These are phyloP conservation scores for Tolypocladium tundrense DNA, from an alignment of 2,329 filamentous ascomycete species.

Conservation along the genomic window DNA sequence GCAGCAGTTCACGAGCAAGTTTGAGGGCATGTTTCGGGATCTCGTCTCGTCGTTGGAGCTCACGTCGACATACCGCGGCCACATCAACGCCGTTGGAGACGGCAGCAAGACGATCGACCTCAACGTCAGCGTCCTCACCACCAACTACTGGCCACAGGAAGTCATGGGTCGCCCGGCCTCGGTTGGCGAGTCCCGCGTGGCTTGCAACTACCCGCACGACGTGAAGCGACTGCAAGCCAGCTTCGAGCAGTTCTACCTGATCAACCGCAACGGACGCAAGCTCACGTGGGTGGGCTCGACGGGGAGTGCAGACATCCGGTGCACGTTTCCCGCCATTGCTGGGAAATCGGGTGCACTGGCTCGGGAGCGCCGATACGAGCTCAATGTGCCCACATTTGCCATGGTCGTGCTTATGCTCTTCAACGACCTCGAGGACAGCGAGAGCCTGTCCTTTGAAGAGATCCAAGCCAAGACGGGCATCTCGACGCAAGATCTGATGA, in stretches of 20 bases:
- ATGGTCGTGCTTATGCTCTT: conserved; percentile 88
- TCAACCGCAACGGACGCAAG: conserved; percentile 77
- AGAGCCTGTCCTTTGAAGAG: conserved; percentile 55
- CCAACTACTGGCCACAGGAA: conserved; percentile 91
- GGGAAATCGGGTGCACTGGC: conserved; percentile 55
- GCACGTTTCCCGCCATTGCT: conserved; percentile 60
- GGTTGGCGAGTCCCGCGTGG: conserved; percentile 30
- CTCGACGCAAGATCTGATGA: conserved; percentile 59
- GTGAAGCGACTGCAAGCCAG: conserved; percentile 69
- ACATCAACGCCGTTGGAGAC: conserved; percentile 45
- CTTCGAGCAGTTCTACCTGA: conserved; percentile 81
- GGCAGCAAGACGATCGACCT: conserved; percentile 55
- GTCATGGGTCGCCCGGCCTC: conserved; percentile 58
- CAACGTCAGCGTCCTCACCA: conserved; percentile 75
- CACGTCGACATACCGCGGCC: conserved; percentile 62
- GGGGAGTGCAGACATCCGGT: conserved; percentile 79
- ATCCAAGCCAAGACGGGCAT: conserved; percentile 79
- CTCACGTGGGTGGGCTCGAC: conserved; percentile 68
- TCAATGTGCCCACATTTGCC: conserved; percentile 85
- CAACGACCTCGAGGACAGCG: conserved; percentile 56
- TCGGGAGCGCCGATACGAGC: conserved; percentile 68
- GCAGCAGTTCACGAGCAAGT: conserved; percentile 83
- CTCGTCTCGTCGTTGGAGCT: conserved; percentile 82
- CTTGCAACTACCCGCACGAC: conserved; percentile 63
- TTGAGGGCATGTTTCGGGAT: conserved; percentile 97